These are phyloP conservation scores for Blastomyces silverae DNA, from an alignment of 2,329 filamentous ascomycete genomes.

Conservation along the genomic window DNA sequence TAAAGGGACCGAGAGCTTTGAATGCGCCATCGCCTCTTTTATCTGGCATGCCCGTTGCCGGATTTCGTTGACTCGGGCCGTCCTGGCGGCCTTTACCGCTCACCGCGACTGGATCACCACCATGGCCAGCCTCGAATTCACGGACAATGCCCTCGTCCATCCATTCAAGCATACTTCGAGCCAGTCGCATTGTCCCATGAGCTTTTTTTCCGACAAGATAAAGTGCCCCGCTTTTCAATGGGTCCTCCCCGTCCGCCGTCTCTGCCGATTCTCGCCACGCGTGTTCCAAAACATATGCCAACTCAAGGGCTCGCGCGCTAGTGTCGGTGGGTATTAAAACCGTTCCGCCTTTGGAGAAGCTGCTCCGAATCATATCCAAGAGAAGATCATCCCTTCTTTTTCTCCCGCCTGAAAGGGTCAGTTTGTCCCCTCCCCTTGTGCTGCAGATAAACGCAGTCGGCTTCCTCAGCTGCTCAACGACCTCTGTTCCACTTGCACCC, in stretches of 20 bases:
- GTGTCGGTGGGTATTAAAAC: conserved; percentile 93
- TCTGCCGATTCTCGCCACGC: conserved; percentile 68
- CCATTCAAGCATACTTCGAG: conserved; percentile 96
- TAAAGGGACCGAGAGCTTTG: conserved; percentile 64
- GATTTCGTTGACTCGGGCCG: conserved; percentile 35
- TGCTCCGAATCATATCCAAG: conserved; percentile 70
- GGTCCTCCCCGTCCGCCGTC: conserved; percentile 46
- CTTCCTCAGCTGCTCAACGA: conserved; percentile 87
- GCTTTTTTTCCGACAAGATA: conserved; percentile 83
- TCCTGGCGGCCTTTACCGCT: conserved; percentile 35
- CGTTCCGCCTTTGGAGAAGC: conserved; percentile 74
- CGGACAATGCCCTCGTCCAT: conserved; percentile 95
- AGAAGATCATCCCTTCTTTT: conserved; percentile 80
- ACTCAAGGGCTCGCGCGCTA: conserved; percentile 84
- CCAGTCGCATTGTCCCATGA: conserved; percentile 81
- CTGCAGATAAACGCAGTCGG: conserved; percentile 93
- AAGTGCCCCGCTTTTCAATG: conserved; percentile 51
- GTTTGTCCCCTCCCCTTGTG: conserved; percentile 67
- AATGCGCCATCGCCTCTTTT: conserved; percentile 33
- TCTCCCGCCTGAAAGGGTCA: conserved; percentile 63
- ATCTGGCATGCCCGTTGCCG: conserved; percentile 29
- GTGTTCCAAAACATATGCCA: conserved; percentile 87
- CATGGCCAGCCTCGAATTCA: conserved; percentile 67
- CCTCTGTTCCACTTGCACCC: conserved; percentile 72
- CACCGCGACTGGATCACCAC: conserved; percentile 31